Evolutionary conservation across 495 filamentous ascomycete species (phyloP).

Genomic region (Lindgomyces ingoldianus): DNA sequence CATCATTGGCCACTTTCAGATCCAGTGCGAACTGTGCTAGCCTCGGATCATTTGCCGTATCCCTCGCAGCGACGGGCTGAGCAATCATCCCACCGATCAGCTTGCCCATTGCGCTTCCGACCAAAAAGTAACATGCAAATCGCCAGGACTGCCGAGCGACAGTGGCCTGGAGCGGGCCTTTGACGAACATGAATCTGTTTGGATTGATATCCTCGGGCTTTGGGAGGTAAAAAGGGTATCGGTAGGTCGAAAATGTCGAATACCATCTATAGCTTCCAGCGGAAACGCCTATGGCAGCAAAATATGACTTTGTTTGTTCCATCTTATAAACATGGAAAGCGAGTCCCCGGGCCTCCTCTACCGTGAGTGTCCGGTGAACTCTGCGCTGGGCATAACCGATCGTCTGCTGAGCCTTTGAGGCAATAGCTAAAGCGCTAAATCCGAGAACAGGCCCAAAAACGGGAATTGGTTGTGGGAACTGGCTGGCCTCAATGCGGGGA

Average conservation of each 20-base stretch:
- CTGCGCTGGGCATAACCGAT: slow-evolving; percentile 11
- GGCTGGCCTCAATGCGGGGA: slow-evolving; percentile 8
- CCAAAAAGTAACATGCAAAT: background rate
- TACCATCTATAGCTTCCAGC: slow-evolving; percentile 19
- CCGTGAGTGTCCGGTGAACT: slow-evolving; percentile 20
- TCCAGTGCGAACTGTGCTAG: slow-evolving; percentile 14
- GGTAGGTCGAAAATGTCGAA: slow-evolving; percentile 6
- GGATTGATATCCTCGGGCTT: slow-evolving; percentile 31
- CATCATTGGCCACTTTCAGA: slow-evolving; percentile 1
- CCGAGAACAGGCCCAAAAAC: slow-evolving; percentile 23
- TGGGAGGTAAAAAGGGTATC: slow-evolving; percentile 33
- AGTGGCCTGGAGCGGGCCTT: slow-evolving; percentile 24
- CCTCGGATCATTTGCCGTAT: slow-evolving; percentile 20
- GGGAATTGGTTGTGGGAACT: slow-evolving; percentile 24
- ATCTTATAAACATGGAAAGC: slow-evolving; percentile 12
- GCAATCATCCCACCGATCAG: slow-evolving; percentile 8
- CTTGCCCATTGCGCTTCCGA: slow-evolving; percentile 19
- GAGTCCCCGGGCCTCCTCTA: slow-evolving; percentile 19
- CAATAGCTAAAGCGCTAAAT: background rate
- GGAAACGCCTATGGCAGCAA: slow-evolving; percentile 3
- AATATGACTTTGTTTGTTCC: slow-evolving; percentile 13
- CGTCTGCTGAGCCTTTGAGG: slow-evolving; percentile 1
- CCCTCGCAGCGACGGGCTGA: background rate
- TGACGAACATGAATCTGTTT: slow-evolving; percentile 30
- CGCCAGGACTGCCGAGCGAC: slow-evolving; percentile 29